Evolutionary conservation across 768 basidiomycete species (phyloP), one percentile per base, ranked within the genome.

Genomic region (Boletus subcaerulescens): DNA sequence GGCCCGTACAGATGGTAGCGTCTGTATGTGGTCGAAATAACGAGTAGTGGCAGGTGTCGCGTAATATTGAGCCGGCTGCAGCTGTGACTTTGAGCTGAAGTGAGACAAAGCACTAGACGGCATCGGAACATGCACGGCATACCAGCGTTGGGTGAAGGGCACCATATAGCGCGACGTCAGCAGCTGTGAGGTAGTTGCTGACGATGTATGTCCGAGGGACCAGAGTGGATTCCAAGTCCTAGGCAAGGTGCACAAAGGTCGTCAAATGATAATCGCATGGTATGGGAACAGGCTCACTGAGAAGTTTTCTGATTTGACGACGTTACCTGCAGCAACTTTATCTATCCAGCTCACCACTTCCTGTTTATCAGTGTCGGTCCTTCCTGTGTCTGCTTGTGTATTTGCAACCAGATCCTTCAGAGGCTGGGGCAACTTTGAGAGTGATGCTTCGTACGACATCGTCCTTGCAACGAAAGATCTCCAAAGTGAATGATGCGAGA

Each of bases 21-120:
- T 79, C 74, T 98, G 96, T 55, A 99, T 81, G 72, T 98, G 93
- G 72, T 95, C 89, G 68, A 98, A 96, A 78, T 96, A 98, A 43
- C 97, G 90, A 40, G 90, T 90, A 38, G 98, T 70, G 20, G 91
- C 80, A 6, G 96, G 93, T 51, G 85, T 81, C 17, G 85, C 74
- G 68, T 91, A 87, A 75, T 91, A 88, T 66, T 89, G 82, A n/a
- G 79, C 60, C 5, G 89, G 77, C 62, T 84, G 80, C 17, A 89
- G 75, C 65, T 86, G 83, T 10, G 88, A 82, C 87, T 96, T 29
- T 68, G 33, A 55, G 17, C 11, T 4, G 5, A 33, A 18, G 50
- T 71, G 33, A 65, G 56, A 55, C 22, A 14, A n/a, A 29, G 33
- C 2, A 35, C 42, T 24, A 14, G 20, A 41, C 8, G 9, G 32